Evolutionary conservation across 2,329 filamentous ascomycete species (phyloP).

Genomic region (Macrophomina pseudophaseolina): DNA sequence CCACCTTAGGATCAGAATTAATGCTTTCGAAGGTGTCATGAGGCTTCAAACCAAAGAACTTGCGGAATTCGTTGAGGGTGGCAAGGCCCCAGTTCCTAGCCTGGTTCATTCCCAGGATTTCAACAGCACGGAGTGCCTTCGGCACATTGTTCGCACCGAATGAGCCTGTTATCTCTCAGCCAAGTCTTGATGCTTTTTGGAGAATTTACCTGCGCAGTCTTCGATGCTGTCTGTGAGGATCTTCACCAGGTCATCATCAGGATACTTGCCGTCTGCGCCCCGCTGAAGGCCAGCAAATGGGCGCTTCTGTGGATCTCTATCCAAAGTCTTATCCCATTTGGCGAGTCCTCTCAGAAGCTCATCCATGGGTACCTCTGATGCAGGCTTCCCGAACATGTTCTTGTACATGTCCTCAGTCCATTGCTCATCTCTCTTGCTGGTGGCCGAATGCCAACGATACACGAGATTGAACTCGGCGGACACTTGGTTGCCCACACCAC

Average conservation of each 20-base stretch:
- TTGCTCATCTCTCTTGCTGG: constrained; percentile 73
- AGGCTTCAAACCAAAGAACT: constrained; percentile 77
- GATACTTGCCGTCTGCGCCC: constrained; percentile 68
- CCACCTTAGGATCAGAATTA: constrained; percentile 74
- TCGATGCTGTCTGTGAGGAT: constrained; percentile 71
- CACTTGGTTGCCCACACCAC: constrained; percentile 79
- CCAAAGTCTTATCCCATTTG: constrained; percentile 64
- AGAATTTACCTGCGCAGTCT: constrained; percentile 51
- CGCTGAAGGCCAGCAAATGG: constrained; percentile 70
- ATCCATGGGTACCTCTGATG: constrained; percentile 58
- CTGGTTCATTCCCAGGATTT: constrained; percentile 79
- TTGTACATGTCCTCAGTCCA: constrained; percentile 67
- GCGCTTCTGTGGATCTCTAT: constrained; percentile 69
- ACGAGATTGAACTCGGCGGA: constrained; percentile 87
- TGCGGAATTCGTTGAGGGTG: constrained; percentile 81
- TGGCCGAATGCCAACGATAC: constrained; percentile 85
- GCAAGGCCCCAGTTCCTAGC: constrained; percentile 77
- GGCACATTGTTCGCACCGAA: constrained; percentile 72
- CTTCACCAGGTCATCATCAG: constrained; percentile 75
- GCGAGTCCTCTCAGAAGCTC: constrained; percentile 67
- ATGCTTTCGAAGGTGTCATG: constrained; percentile 82
- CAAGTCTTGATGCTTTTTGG: neutral
- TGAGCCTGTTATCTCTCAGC: constrained; percentile 34
- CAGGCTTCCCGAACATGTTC: constrained; percentile 52
- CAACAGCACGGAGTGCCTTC: constrained; percentile 71